Evolutionary conservation across 1,139 yeast species (phyloP), one percentile per base, ranked within the genome.

Genomic region (Candida tropicalis): DNA sequence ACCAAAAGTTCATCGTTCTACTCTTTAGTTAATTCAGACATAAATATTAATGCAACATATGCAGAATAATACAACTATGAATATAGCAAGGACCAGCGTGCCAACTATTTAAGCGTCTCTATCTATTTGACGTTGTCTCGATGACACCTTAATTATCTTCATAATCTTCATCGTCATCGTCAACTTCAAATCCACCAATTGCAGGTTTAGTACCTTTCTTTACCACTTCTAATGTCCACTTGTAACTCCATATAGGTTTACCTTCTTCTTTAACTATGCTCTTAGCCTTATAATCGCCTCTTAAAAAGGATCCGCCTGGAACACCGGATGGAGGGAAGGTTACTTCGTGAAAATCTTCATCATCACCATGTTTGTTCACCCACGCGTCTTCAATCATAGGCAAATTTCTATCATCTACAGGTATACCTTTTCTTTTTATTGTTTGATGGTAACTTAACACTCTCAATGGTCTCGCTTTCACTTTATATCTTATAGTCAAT

Each of bases 231-330:
- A 67, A 53, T 12, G 53, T 54, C 70, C 72, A 68, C 4, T 56
- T 59, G 29, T 58, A 54, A 8, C 52, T 44, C 44, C 65, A 59
- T 27, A 69, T 52, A 23, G 46, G 50, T 36, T 59, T 53, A 4
- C 62, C 70, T 5, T 56, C 58, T 29, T 63, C 67, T 33, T 49
- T 51, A 37, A 70, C 63, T 3, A 58, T 56, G 8, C 68, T 59
- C 3, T 44, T 46, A 10, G 71, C 68, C 6, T 60, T 59, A 46
- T 63, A 66, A n/a, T 54, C 53, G 1, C 73, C 73, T 45, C 74
- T 57, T 32, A 65, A 48, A 31, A 70, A 55, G 24, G 57, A 46
- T 2, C 75, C 75, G 9, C 66, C 64, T 0, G 75, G 75, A 4
- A 70, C 51, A 10, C 59, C 55, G 28, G 67, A 73, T 2, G 64